Evolutionary conservation across 2,329 filamentous ascomycete genomes (phyloP), one percentile per base, ranked within the genome.

Genomic region (Lasiodiplodia hormozganensis): DNA sequence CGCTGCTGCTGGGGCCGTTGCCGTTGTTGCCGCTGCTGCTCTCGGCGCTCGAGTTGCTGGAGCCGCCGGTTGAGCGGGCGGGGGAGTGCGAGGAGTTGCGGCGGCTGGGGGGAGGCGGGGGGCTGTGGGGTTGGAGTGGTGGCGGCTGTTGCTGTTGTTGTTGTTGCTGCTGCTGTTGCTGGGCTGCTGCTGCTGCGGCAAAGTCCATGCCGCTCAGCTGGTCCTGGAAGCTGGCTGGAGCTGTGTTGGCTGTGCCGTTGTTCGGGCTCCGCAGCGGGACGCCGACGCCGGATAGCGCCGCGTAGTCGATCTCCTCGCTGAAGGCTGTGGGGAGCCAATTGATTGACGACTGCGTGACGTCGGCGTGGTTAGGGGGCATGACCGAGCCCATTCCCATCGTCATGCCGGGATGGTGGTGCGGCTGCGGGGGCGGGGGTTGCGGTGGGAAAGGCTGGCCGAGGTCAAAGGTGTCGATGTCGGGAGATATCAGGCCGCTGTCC

Each of bases 231-330:
- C 25, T 28, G 28, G 28, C 28, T 28, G 28, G 4, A 28, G 28
- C 40, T 4, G 51, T 11, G 23, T 25, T 12, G 25, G 28, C 40
- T 28, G 28, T 4, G 28, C 28, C 28, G 28, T 28, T 28, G 25
- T 25, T 38, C n/a, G 54, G 65, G 54, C 8, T 60, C 5, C 51
- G 25, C 18, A 64, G 31, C 10, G 60, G 60, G 7, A 67, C 57
- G 3, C 65, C 65, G 14, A 67, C 23, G n/a, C 65, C 65, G 11
- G 57, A 60, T 4, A 67, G 54, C 2, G 65, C 40, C 1, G 36
- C 47, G 18, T 67, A 67, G 54, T 67, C 65, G 11, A 67, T 67
- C 14, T 67, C 65, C 16, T 52, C 57, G 38, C 28, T 60, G 54
- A 67, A 67, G 8, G 54, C 47, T 2, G 52, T 58, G 1, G 65